A percentile compares a stretch with the other conserved stretches of the same genome.
Conservation (phyloP, 441 rosid genomes). For the Hypseocharis bilobata region DNA sequence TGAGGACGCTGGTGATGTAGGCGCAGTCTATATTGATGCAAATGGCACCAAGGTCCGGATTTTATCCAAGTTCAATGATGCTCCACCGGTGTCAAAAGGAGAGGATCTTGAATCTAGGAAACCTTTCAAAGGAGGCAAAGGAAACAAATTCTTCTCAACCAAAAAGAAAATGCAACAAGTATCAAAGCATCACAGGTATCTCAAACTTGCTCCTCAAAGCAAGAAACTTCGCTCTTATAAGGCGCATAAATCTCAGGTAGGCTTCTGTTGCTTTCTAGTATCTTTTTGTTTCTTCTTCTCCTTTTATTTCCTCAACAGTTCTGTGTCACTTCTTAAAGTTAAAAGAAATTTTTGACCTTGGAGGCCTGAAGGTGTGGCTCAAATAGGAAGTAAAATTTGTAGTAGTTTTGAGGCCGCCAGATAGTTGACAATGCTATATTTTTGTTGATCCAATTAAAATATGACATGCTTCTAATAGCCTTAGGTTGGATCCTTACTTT, state of each 20-base stretch:
- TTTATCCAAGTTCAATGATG: conserved; percentile 49
- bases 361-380: not conserved
- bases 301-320: not conserved
- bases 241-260: conserved; percentile 51
- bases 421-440: not conserved
- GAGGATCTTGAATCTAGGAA: conserved; percentile 39
- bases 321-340: not conserved
- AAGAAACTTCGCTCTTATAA: conserved; percentile 33
- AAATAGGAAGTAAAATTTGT: too few species aligned
- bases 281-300: not conserved
- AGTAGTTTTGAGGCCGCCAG: not conserved
- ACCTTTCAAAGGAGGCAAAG: conserved; percentile 37
- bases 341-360: not conserved
- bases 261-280: conserved; percentile 14
- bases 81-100: conserved; percentile 26
- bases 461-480: too few species aligned
- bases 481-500: not conserved
- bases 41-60: conserved; percentile 74
- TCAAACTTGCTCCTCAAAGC: conserved; percentile 47
- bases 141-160: conserved; percentile 35
- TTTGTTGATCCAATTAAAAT: not conserved
- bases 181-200: conserved; percentile 41
- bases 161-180: conserved; percentile 44
- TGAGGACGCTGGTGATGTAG: conserved; percentile 49
- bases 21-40: conserved; percentile 78